Percentiles rank a stretch among this genome's conserved stretches.
phyloP scores from a whole-genome alignment of 495 filamentous ascomycete genomes.

The Umbilicaria muhlenbergii region DNA sequence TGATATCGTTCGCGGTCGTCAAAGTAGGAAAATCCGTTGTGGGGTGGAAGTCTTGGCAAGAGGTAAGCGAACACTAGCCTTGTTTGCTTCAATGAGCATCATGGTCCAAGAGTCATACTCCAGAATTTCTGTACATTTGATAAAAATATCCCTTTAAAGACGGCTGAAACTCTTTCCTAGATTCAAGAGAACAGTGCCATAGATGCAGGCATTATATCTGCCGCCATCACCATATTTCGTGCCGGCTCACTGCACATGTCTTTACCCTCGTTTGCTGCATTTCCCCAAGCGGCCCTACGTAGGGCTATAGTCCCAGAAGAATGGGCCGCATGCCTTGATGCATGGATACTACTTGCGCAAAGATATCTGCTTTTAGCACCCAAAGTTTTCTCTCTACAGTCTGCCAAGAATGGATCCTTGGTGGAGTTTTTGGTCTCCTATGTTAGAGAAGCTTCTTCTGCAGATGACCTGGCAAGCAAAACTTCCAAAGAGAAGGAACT shows the following conservation, averaged over 20 bases:
- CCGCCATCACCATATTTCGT: neutral
- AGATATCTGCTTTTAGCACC: constrained; percentile 43
- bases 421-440: constrained; percentile 46
- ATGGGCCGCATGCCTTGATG: constrained; percentile 65
- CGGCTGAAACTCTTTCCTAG: neutral
- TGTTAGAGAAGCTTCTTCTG: constrained; percentile 32
- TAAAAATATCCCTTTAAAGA: neutral
- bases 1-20: constrained; percentile 17
- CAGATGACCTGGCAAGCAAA: constrained; percentile 22
- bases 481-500: constrained; percentile 36
- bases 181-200: constrained; percentile 10
- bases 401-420: constrained; percentile 38
- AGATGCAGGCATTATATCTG: constrained; percentile 1
- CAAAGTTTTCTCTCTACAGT: constrained; percentile 31
- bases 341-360: constrained; percentile 53
- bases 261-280: constrained; percentile 57
- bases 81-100: constrained; percentile 18
- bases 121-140: neutral
- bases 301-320: constrained; percentile 48
- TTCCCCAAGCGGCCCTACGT: constrained; percentile 54
- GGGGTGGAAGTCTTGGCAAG: constrained; percentile 17
- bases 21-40: constrained; percentile 8
- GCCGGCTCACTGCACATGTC: constrained; percentile 13
- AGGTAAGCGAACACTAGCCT: constrained; percentile 2
- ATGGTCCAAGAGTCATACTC: constrained; percentile 15